Base-by-base conservation (phyloP, 768 basidiomycete species). In the Megacollybia marginata region DNA sequence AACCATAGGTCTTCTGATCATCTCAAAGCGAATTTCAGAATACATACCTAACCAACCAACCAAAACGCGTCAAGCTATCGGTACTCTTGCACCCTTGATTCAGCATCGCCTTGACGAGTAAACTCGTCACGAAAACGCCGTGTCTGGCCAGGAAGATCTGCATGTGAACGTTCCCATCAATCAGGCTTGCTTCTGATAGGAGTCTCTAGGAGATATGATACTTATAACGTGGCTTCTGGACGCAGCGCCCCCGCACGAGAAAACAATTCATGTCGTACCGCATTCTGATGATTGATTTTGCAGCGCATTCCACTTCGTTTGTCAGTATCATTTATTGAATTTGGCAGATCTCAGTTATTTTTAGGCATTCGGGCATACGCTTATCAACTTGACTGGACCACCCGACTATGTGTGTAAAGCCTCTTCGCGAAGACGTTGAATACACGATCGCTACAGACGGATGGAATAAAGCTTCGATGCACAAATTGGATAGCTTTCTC, bases 401-500 rank as follows among this genome's bases (percentile, higher is more conserved):
- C 67, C 69, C 8, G 55, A 69, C 46, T 65, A 56, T 36, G 44
- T 62, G 1, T 36, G 44, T 62, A 1, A 53, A 57, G 33, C 60
- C 64, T 0, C 57, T 74, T 6, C 63, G 70, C 18, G 62, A 74
- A 31, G 73, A 75, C 50, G 62, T 64, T 19, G 67, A 62, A 49
- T 54, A 49, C 0, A 57, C 65, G 15, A 33, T 69, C 11, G 33
- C 42, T 1, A 40, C 56, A 8, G 61, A 70, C 0, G 68, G 58
- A 18, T 70, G 64, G 60, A 53, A 55, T 3, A 66, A 61, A 42
- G 46, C 36, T 0, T 54, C 63, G 2, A 15, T 73, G 64, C 64
- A 52, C 53, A 63, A 64, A 49, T 32, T 70, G 3, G 69, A 72
- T 47, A 73, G 66, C 44, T 69, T 73, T 34, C 33, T 72, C 42